These are phyloP conservation scores for Cetradonia linearis DNA, from an alignment of 495 filamentous ascomycete genomes.

Conservation along the genomic window DNA sequence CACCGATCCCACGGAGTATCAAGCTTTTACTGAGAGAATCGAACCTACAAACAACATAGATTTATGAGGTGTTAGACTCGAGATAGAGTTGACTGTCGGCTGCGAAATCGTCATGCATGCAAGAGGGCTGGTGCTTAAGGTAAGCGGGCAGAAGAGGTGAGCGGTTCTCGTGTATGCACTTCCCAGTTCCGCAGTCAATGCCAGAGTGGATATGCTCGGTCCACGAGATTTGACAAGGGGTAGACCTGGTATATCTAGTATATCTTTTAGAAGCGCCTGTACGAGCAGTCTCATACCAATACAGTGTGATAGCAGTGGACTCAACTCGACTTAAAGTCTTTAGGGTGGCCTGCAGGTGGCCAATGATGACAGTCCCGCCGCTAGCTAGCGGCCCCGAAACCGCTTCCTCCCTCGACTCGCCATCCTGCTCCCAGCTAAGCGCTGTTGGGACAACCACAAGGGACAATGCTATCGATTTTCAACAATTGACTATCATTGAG, in stretches of 20 bases:
- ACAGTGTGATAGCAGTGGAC: constrained; percentile 1
- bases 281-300: background rate
- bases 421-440: background rate
- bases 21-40: background rate
- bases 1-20: background rate
- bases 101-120: background rate
- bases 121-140: background rate
- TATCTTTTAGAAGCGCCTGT: constrained; percentile 2
- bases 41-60: background rate
- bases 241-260: background rate
- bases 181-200: background rate
- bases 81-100: background rate
- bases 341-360: constrained; percentile 3
- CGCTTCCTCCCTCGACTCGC: background rate
- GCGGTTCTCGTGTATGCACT: constrained; percentile 7
- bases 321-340: no score
- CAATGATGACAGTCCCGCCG: constrained; percentile 10
- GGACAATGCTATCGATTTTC: background rate
- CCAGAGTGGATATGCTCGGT: background rate
- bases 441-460: background rate
- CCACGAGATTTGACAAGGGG: background rate
- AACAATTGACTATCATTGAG: background rate
- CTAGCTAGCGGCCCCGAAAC: constrained; percentile 2
- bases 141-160: background rate
- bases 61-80: background rate